phyloP scores from a whole-genome alignment of 2,329 filamentous ascomycete species.

The Phaeosphaeriaceae sp. region DNA sequence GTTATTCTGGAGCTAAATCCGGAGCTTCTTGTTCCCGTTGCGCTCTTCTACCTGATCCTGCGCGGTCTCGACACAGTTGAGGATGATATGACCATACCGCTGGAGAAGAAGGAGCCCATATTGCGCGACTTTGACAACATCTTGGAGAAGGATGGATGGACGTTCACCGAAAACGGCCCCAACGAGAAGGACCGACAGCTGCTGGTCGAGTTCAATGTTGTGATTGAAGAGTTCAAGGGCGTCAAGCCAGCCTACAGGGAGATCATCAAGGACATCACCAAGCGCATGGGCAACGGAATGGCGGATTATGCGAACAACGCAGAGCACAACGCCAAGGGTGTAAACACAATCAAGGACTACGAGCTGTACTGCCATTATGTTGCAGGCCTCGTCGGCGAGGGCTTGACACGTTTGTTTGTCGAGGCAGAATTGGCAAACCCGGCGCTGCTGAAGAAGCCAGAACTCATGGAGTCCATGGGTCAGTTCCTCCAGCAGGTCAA shows the following conservation, averaged over 20 bases:
- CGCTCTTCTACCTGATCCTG: constrained; percentile 90
- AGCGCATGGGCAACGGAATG: constrained; percentile 98
- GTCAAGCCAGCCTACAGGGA: constrained; percentile 82
- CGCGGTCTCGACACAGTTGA: constrained; percentile 97
- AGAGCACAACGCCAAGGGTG: constrained; percentile 78
- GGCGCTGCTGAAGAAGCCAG: constrained; percentile 76
- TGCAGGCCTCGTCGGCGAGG: constrained; percentile 96
- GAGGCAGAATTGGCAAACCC: constrained; percentile 86
- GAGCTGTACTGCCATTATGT: constrained; percentile 98
- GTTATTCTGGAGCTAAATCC: constrained; percentile 97
- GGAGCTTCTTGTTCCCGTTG: constrained; percentile 87
- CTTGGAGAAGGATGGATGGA: constrained; percentile 88
- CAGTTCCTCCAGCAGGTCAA: constrained; percentile 98
- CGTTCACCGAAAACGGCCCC: constrained; percentile 81
- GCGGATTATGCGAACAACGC: constrained; percentile 90
- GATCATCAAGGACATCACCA: constrained; percentile 91
- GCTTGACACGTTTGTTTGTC: constrained; percentile 88
- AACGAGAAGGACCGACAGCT: constrained; percentile 95
- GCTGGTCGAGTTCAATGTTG: constrained; percentile 87
- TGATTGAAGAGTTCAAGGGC: constrained; percentile 86
- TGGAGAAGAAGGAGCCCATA: constrained; percentile 83
- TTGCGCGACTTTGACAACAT: constrained; percentile 81
- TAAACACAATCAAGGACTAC: constrained; percentile 86
- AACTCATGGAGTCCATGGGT: constrained; percentile 93
- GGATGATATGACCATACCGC: constrained; percentile 92